Conservation (phyloP, 345 rosid species). For the Pistacia integerrima region DNA sequence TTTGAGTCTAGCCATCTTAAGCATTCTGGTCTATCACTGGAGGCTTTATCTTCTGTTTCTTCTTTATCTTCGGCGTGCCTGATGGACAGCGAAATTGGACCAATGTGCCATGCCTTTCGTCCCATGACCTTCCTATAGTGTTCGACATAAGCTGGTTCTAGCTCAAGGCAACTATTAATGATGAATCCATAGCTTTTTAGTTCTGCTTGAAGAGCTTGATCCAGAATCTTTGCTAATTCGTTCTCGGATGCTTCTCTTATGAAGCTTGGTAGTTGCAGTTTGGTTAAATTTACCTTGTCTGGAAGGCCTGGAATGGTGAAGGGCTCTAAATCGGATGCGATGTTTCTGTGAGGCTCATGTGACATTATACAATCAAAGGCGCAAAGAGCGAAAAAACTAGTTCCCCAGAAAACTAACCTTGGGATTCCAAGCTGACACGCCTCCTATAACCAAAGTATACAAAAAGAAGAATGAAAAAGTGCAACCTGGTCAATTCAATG, state of each 20-base stretch:
- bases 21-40: slow-evolving; percentile 25
- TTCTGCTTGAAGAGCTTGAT: slow-evolving; percentile 21
- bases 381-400: slow-evolving; percentile 40
- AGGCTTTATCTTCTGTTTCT: slow-evolving; percentile 15
- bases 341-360: slow-evolving; percentile 38
- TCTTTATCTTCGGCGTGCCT: slow-evolving; percentile 21
- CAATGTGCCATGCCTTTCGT: background rate
- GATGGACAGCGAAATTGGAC: background rate
- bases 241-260: background rate
- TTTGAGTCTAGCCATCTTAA: slow-evolving; percentile 38
- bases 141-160: background rate
- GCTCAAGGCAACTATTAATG: background rate
- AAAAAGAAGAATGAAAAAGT: too few species aligned
- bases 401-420: slow-evolving; percentile 56
- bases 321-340: slow-evolving; percentile 34
- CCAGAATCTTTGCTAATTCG: background rate
- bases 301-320: slow-evolving; percentile 39
- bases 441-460: too few species aligned
- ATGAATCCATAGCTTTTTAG: slow-evolving; percentile 29
- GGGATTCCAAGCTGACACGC: slow-evolving; percentile 37
- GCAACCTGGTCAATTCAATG: too few species aligned
- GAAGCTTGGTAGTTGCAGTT: slow-evolving; percentile 12
- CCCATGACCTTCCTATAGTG: background rate
- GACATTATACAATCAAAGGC: slow-evolving; percentile 23
- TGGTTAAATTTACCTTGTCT: slow-evolving; percentile 29